A percentile compares a stretch with the other conserved stretches of the same genome.
Conservation (phyloP, 1,139 yeast species). For the Wickerhamiella pararugosa region DNA sequence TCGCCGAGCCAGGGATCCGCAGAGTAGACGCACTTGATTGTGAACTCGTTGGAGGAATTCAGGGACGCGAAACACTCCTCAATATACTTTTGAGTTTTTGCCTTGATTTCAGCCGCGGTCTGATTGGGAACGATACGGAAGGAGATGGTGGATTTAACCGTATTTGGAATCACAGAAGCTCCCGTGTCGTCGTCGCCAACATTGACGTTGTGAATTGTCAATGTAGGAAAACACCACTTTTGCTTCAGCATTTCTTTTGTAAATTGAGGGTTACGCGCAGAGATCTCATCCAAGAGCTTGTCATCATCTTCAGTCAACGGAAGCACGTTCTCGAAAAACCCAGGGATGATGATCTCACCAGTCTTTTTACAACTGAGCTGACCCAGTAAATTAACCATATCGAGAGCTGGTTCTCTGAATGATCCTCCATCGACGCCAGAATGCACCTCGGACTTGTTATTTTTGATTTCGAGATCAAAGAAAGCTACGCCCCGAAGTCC, state of each 20-base stretch:
- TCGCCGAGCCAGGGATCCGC: conserved; percentile 98
- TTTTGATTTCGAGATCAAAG: conserved; percentile 51
- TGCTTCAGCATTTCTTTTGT: conserved; percentile 40
- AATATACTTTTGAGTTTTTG: conserved; percentile 34
- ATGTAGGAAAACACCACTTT: conserved; percentile 87
- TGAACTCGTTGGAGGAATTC: conserved; percentile 44
- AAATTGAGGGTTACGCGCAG: conserved; percentile 27
- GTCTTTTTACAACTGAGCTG: conserved; percentile 36
- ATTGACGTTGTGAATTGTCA: conserved; percentile 72
- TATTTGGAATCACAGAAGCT: conserved; percentile 75
- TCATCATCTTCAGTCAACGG: conserved; percentile 43
- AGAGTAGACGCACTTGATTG: conserved; percentile 52
- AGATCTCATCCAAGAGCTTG: conserved; percentile 45
- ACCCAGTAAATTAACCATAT: conserved; percentile 56
- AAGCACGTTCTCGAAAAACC: conserved; percentile 51
- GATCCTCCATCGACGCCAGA: conserved; percentile 97
- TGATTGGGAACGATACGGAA: conserved; percentile 86
- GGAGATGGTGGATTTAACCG: conserved; percentile 62
- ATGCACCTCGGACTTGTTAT: conserved; percentile 76
- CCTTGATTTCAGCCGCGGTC: conserved; percentile 43
- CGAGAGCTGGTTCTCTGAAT: conserved; percentile 77
- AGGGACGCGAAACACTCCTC: conserved; percentile 32
- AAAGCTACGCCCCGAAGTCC: conserved; percentile 87
- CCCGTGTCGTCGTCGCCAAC: conserved; percentile 39
- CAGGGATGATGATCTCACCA: conserved; percentile 51